phyloP scores from a whole-genome alignment of 441 rosid species.

The Mallotus japonicus region DNA sequence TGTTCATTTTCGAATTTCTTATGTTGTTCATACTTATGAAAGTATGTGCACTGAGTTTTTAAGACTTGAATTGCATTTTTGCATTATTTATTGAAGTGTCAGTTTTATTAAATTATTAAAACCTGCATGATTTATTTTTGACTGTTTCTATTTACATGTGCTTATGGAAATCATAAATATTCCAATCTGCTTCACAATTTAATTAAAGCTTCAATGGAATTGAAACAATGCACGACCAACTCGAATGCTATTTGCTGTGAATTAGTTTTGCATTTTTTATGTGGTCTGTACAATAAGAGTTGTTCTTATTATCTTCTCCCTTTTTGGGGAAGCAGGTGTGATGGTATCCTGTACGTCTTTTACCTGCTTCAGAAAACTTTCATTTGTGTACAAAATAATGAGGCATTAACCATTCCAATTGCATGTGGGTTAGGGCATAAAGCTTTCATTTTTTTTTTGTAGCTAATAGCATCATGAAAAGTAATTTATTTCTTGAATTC shows the following conservation, averaged over 20 bases:
- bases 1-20: background rate
- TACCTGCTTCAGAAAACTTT: background rate
- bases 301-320: background rate
- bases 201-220: background rate
- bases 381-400: no score
- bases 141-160: background rate
- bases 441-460: background rate
- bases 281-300: background rate
- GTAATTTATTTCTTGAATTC: background rate
- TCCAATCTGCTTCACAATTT: background rate
- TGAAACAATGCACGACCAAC: background rate
- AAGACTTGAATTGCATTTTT: background rate
- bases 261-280: background rate
- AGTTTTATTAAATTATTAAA: background rate
- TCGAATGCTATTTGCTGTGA: background rate
- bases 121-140: background rate
- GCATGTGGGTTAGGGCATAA: background rate
- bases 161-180: background rate
- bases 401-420: no score
- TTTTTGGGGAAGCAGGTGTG: background rate
- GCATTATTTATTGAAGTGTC: background rate
- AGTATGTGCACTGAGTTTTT: background rate
- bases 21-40: background rate
- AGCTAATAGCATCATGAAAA: background rate
- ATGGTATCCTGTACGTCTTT: background rate